phyloP scores from a whole-genome alignment of 371 early-diverging fungal species.

The Phascolomyces articulosus region DNA sequence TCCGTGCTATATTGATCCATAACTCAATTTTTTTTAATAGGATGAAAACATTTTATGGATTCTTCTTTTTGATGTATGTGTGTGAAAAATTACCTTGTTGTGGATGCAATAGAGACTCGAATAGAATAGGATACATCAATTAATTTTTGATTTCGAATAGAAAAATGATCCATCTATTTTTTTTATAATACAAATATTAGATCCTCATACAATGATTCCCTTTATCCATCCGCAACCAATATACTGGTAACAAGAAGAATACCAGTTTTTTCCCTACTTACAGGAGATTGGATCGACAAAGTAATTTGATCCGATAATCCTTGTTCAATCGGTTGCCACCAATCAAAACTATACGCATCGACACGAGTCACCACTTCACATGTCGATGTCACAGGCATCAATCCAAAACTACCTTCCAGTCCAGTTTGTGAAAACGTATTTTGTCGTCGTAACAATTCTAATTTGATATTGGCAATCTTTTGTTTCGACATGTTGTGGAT shows the following conservation, averaged over 20 bases:
- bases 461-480: constrained; percentile 21
- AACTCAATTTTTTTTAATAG: too few species aligned
- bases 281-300: constrained; percentile 29
- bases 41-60: too few species aligned
- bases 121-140: constrained; percentile 29
- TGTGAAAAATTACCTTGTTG: constrained; percentile 26
- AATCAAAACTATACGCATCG: constrained; percentile 17
- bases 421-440: constrained; percentile 19
- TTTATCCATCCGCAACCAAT: not conserved
- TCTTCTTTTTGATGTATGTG: not conserved
- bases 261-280: constrained; percentile 19
- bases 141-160: constrained; percentile 24
- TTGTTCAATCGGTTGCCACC: constrained; percentile 34
- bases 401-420: constrained; percentile 10
- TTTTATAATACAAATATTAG: not conserved
- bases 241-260: too few species aligned
- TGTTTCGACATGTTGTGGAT: constrained; percentile 20
- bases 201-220: too few species aligned
- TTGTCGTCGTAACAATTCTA: constrained; percentile 35
- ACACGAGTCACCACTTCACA: constrained; percentile 20
- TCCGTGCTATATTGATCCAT: constrained; percentile 20
- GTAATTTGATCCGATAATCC: constrained; percentile 19
- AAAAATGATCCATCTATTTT: constrained; percentile 17
- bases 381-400: constrained; percentile 21
- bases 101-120: constrained; percentile 19